Evolutionary conservation across 352 stramenopile species (phyloP).

Genomic region (Sclerospora graminicola): DNA sequence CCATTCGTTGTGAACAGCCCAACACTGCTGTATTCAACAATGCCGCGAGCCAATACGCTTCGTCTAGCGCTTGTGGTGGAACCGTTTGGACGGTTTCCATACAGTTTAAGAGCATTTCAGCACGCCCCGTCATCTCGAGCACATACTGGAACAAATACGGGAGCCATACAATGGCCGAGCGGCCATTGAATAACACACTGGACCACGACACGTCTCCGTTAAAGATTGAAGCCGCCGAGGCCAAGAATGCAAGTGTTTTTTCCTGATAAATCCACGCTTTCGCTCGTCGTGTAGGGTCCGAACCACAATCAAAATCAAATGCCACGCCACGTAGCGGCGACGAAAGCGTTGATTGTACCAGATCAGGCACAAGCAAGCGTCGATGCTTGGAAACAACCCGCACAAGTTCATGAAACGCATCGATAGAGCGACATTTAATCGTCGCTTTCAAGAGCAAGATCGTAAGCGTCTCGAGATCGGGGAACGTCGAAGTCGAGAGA

Average conservation of each 20-base stretch:
- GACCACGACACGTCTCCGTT: conserved; percentile 15
- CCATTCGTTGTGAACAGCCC: too few relatives aligned
- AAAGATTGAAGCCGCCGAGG: conserved; percentile 11
- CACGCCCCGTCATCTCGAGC: conserved; percentile 11
- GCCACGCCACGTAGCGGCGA: conserved; percentile 20
- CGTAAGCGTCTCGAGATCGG: conserved; percentile 26
- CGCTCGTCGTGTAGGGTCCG: conserved; percentile 6
- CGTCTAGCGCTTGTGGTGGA: conserved; percentile 1
- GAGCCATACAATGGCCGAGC: conserved; percentile 19
- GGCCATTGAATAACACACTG: conserved; percentile 12
- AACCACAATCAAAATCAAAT: too few relatives aligned
- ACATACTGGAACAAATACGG: conserved; percentile 27
- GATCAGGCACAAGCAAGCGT: conserved; percentile 15
- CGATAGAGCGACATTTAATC: conserved; percentile 24
- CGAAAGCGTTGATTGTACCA: conserved; percentile 9
- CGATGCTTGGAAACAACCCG: conserved; percentile 22
- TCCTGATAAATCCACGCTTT: conserved; percentile 25
- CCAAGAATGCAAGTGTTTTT: conserved; percentile 20
- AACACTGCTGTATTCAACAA: conserved; percentile 34
- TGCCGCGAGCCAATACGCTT: conserved; percentile 28
- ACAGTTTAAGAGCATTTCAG: conserved; percentile 10
- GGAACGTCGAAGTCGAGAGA: conserved; percentile 15
- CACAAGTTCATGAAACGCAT: conserved; percentile 17
- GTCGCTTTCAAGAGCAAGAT: conserved; percentile 26
- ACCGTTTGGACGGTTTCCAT: conserved; percentile 12